A percentile compares a stretch with the other conserved stretches of the same genome.
These are phyloP conservation scores for Pseudocercospora ulei DNA, from an alignment of 2,329 filamentous ascomycete genomes.

Conservation along the genomic window DNA sequence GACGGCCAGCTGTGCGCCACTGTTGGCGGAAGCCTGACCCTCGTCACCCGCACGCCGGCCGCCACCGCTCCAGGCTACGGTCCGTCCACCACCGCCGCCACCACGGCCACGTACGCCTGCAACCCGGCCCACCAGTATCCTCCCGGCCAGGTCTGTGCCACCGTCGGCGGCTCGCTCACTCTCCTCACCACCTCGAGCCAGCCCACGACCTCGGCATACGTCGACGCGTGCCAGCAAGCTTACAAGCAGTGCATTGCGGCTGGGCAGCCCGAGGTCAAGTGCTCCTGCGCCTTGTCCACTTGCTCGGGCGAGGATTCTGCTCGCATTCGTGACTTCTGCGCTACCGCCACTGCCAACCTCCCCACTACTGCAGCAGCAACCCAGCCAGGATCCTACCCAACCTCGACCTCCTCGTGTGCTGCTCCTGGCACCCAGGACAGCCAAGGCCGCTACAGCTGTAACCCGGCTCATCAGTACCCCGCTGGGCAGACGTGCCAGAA, in stretches of 20 bases:
- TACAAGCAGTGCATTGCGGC: conserved; percentile 18
- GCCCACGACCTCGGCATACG: background rate
- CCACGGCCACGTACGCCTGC: conserved; percentile 7
- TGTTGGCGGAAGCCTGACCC: conserved; percentile 6
- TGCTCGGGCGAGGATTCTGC: conserved; percentile 18
- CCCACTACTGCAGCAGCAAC: conserved; percentile 1
- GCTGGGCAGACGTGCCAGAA: conserved; percentile 8
- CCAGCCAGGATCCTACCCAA: conserved; percentile 4
- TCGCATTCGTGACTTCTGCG: conserved; percentile 16
- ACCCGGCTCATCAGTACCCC: conserved; percentile 19
- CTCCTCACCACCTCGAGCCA: conserved; percentile 1
- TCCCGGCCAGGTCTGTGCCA: background rate
- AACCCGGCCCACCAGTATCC: conserved; percentile 16
- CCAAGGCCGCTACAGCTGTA: conserved; percentile 12
- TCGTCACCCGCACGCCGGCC: conserved; percentile 14
- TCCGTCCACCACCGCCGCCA: background rate
- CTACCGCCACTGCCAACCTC: conserved; percentile 9
- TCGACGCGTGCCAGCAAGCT: conserved; percentile 14
- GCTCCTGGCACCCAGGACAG: conserved; percentile 5
- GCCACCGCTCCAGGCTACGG: conserved; percentile 6
- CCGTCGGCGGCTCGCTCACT: background rate
- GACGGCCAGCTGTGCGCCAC: background rate
- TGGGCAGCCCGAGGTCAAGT: conserved; percentile 13
- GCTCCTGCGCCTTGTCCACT: conserved; percentile 14
- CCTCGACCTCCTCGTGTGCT: conserved; percentile 4